Evolutionary conservation across 2,329 filamentous ascomycete species (phyloP), one percentile per base, ranked within the genome.

Genomic region (Exophiala sp.): DNA sequence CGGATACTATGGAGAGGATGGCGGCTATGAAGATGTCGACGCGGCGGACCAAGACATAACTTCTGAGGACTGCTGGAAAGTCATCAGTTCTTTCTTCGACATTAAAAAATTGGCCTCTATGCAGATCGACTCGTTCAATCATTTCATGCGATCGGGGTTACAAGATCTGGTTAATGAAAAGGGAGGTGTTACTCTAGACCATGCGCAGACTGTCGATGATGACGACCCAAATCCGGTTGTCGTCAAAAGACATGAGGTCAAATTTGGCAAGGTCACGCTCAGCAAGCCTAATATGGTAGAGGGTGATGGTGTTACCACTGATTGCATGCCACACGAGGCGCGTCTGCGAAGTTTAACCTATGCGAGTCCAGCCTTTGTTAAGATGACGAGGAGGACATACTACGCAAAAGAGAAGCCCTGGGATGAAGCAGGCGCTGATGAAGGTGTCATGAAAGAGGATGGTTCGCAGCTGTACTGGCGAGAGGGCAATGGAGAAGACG

Each of bases 41-140:
- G 82, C 73, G 34, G 65, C 80, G 29, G 80, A 83, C 55, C 73
- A 77, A 53, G 75, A 75, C 61, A 95, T 97, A 72, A 95, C 90
- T 21, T 88, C 90, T 54, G 93, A 97, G 74, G 94, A 98, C 72
- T 96, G 89, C 75, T 98, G 94, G 93, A 86, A 86, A 58, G 91
- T 97, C 64, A 97, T 98, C 67, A 89, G 87, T 49, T 86, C 93
- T 8, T 97, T 96, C 75, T 98, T 98, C 73, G 88, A 96, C 62
- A 80, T 83, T 56, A 98, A 97, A 72, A 91, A 93, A 63, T 79
- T 98, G 24, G 93, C 95, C 18, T 95, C 93, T 13, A 91, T 98
- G 71, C 93, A 98, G 74, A 83, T 97, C 56, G 91, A 97, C 68
- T 98, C 94, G 0, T 98, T 95, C 71, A 89, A 98, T 71, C 90